Percentiles rank a stretch among this genome's conserved stretches.
These are phyloP conservation scores for Rhododendron ferrugineum DNA, from an alignment of 148 eudicot species.

Conservation along the genomic window DNA sequence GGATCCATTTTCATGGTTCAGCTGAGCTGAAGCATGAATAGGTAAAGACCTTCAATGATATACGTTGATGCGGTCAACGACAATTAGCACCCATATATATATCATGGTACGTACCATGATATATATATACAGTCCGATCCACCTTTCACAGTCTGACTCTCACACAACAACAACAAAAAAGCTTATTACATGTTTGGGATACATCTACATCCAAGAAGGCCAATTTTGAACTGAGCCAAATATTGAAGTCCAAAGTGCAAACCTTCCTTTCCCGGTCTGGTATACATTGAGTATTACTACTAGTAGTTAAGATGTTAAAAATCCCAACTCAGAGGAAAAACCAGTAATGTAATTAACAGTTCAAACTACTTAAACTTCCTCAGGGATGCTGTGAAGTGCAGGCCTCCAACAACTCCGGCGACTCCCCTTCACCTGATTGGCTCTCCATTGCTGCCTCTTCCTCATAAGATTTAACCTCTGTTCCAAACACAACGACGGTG, in stretches of 20 bases:
- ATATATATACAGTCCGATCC: not conserved
- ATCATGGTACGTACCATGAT: too few relatives aligned
- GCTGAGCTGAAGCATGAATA: not conserved
- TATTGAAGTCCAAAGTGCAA: not conserved
- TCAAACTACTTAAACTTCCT: slow-evolving; percentile 21
- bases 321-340: not conserved
- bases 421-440: slow-evolving; percentile 10
- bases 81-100: not conserved
- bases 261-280: not conserved
- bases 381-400: slow-evolving; percentile 62
- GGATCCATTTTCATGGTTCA: not conserved
- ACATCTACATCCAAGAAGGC: not conserved
- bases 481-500: slow-evolving; percentile 21
- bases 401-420: slow-evolving; percentile 47
- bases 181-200: not conserved
- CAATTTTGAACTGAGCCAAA: not conserved
- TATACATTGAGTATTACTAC: not conserved
- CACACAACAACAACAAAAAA: not conserved
- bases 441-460: slow-evolving; percentile 30
- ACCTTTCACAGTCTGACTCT: not conserved
- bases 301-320: not conserved
- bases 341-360: not conserved
- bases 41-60: not conserved
- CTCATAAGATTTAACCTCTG: slow-evolving; percentile 41
- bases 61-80: not conserved